phyloP scores from a whole-genome alignment of 106 monocot species.

The Dioscorea alata region DNA sequence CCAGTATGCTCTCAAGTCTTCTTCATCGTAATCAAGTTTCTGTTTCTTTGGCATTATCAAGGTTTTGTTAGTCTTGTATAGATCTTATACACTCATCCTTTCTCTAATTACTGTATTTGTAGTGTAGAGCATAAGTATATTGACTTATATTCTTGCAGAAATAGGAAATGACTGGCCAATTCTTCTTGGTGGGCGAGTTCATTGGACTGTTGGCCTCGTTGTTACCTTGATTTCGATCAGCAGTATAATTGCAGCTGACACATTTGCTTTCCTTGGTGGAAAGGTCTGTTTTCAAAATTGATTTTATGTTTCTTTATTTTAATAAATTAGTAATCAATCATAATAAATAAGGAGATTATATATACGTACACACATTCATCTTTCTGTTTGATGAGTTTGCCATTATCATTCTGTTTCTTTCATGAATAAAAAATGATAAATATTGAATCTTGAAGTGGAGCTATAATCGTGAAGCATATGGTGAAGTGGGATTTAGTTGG shows the following conservation, averaged over 20 bases:
- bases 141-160: conserved; percentile 39
- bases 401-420: too few relatives aligned
- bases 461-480: too few relatives aligned
- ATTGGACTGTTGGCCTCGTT: conserved; percentile 95
- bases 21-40: background rate
- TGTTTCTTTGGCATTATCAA: too few relatives aligned
- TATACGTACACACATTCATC: too few relatives aligned
- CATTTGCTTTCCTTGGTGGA: conserved; percentile 93
- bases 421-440: too few relatives aligned
- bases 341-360: background rate
- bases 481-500: too few relatives aligned
- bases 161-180: conserved; percentile 65
- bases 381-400: too few relatives aligned
- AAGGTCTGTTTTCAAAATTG: conserved; percentile 37
- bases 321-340: background rate
- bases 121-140: background rate
- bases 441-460: too few relatives aligned
- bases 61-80: too few relatives aligned
- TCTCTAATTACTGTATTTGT: too few relatives aligned
- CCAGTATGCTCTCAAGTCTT: conserved; percentile 39
- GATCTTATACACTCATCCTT: too few relatives aligned
- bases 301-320: background rate
- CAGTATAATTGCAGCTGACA: conserved; percentile 93
- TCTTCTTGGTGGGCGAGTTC: conserved; percentile 80
- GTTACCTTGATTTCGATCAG: conserved; percentile 83